Percentiles rank a stretch among this genome's conserved stretches.
phyloP scores from a whole-genome alignment of 140 eudicot genomes.

The Bidens hawaiensis region DNA sequence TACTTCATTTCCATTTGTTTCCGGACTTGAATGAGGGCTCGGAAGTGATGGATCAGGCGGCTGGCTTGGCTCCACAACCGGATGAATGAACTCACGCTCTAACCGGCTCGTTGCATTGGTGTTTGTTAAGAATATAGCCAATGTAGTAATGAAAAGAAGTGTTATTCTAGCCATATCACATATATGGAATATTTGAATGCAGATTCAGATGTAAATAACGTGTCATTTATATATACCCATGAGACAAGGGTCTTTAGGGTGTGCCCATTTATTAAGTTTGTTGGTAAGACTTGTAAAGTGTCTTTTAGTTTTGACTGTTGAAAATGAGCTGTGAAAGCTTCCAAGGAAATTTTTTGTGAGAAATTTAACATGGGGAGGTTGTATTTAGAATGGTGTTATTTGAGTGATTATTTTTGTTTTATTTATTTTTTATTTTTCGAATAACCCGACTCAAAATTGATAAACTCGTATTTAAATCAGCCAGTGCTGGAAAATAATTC shows the following conservation, averaged over 20 bases:
- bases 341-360: conserved; percentile 11
- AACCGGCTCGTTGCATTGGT: conserved; percentile 17
- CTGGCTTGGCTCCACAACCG: conserved; percentile 17
- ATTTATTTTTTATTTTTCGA: no score
- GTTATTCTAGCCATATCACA: conserved; percentile 14
- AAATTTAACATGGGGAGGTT: conserved; percentile 30
- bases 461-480: no score
- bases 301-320: conserved; percentile 29
- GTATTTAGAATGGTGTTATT: conserved; percentile 15
- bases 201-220: neutral
- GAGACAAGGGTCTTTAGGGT: conserved; percentile 15
- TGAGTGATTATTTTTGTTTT: neutral
- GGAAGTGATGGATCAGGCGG: conserved; percentile 14
- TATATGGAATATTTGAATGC: conserved; percentile 10
- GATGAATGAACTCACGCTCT: conserved; percentile 4
- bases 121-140: conserved; percentile 12
- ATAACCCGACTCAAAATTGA: neutral
- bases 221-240: conserved; percentile 10
- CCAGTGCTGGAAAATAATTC: no score
- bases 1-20: conserved; percentile 6
- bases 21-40: conserved; percentile 2
- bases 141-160: conserved; percentile 20
- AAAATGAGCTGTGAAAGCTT: conserved; percentile 18
- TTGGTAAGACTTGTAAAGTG: conserved; percentile 22
- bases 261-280: conserved; percentile 3